These are phyloP conservation scores for Claviceps paspali DNA, from an alignment of 2,329 filamentous ascomycete genomes.

Conservation along the genomic window DNA sequence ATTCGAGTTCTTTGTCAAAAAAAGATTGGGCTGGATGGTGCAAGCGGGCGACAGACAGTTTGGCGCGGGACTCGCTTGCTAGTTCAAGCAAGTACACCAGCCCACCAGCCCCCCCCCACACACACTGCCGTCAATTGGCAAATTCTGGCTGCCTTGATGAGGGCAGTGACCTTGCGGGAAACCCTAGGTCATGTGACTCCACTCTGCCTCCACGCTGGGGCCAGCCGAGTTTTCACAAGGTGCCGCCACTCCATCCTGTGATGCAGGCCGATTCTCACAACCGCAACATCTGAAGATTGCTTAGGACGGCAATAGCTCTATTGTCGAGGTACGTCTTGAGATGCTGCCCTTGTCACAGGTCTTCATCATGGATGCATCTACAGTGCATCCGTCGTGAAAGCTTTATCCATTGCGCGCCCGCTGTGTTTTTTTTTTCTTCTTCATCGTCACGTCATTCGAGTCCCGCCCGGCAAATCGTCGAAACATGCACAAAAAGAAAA, in stretches of 20 bases:
- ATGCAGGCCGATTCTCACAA: constrained; percentile 13
- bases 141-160: constrained; percentile 6
- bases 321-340: constrained; percentile 49
- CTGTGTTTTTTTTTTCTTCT: constrained; percentile 1
- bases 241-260: constrained; percentile 16
- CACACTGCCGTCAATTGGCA: constrained; percentile 3
- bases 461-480: too few relatives aligned
- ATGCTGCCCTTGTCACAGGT: constrained; percentile 24
- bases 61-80: too few relatives aligned
- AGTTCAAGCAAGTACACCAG: too few relatives aligned
- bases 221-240: constrained; percentile 14
- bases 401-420: constrained; percentile 4
- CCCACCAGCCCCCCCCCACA: constrained; percentile 6
- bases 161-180: constrained; percentile 10
- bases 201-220: constrained; percentile 3
- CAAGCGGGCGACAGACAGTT: constrained; percentile 5
- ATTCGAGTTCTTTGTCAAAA: neutral
- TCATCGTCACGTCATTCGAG: too few relatives aligned
- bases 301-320: constrained; percentile 45
- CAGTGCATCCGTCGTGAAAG: constrained; percentile 19
- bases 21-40: constrained; percentile 3
- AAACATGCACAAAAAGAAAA: too few relatives aligned
- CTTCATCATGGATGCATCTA: constrained; percentile 14
- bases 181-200: constrained; percentile 15
- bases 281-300: constrained; percentile 41